phyloP scores from a whole-genome alignment of 352 stramenopile species.

The Phytophthora sp. region DNA sequence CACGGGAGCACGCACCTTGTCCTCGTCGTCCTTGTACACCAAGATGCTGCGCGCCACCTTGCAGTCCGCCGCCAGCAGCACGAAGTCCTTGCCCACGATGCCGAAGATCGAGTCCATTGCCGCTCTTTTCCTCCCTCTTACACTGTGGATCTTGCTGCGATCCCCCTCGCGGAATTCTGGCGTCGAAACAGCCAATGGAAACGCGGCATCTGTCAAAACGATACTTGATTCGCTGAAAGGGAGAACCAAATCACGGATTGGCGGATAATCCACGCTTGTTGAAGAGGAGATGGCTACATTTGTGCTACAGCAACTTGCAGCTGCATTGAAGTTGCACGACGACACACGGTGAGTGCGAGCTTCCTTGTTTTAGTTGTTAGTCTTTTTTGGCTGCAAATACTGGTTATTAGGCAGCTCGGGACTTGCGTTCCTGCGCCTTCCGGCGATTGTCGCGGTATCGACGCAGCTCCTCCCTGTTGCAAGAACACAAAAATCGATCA shows the following conservation, averaged over 20 bases:
- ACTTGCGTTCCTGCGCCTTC: constrained; percentile 68
- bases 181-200: constrained; percentile 1
- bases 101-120: constrained; percentile 89
- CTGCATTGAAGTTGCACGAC: no score
- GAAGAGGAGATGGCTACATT: constrained; percentile 12
- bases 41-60: constrained; percentile 92
- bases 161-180: constrained; percentile 4
- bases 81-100: constrained; percentile 92
- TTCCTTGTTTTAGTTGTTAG: no score
- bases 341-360: no score
- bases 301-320: no score
- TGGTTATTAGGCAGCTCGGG: constrained; percentile 37
- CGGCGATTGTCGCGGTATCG: constrained; percentile 64
- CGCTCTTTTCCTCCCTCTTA: constrained; percentile 31
- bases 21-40: constrained; percentile 93
- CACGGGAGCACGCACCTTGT: constrained; percentile 76
- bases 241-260: constrained; percentile 1
- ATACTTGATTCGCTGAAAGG: neutral
- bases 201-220: neutral
- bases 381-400: no score
- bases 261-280: constrained; percentile 7
- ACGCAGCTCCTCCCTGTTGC: constrained; percentile 61
- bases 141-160: constrained; percentile 35
- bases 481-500: constrained; percentile 1
- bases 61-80: constrained; percentile 90